A percentile compares a stretch with the other conserved stretches of the same genome.
Conservation (phyloP, 441 rosid genomes). For the Pelargonium australe region DNA sequence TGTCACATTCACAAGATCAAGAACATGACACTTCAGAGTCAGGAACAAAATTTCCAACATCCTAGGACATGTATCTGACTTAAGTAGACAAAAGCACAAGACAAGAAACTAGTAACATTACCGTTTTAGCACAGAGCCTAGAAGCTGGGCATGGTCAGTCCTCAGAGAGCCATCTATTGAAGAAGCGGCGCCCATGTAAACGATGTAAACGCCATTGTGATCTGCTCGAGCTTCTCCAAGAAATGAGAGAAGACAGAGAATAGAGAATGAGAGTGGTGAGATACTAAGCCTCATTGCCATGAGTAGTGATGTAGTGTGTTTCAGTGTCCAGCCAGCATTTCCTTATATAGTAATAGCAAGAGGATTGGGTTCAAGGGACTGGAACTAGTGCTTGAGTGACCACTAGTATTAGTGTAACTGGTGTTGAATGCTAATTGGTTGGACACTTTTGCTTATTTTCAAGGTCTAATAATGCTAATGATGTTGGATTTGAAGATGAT, state of each 20-base stretch:
- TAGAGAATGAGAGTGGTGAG: conserved; percentile 5
- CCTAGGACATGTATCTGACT: neutral
- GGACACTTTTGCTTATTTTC: too few relatives aligned
- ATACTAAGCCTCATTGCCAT: neutral
- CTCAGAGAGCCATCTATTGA: conserved; percentile 31
- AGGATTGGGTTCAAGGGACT: too few relatives aligned
- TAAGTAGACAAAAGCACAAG: neutral
- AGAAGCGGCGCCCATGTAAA: conserved; percentile 66
- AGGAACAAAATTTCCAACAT: neutral
- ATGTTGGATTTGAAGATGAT: too few relatives aligned
- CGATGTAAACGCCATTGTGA: conserved; percentile 46
- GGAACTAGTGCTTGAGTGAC: too few relatives aligned
- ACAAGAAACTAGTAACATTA: conserved; percentile 7
- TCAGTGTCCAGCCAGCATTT: neutral
- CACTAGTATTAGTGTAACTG: too few relatives aligned
- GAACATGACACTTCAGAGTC: neutral
- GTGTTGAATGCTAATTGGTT: too few relatives aligned
- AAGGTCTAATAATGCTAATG: too few relatives aligned
- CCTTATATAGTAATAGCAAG: neutral
- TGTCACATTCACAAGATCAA: conserved; percentile 14
- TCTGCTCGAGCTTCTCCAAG: conserved; percentile 20
- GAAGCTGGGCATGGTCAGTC: conserved; percentile 38
- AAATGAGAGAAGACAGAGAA: conserved; percentile 22
- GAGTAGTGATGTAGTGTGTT: neutral
- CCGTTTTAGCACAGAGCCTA: conserved; percentile 43